Percentiles rank a stretch among this genome's conserved stretches.
phyloP scores from a whole-genome alignment of 352 stramenopile genomes.

The Plasmopara viticola region DNA sequence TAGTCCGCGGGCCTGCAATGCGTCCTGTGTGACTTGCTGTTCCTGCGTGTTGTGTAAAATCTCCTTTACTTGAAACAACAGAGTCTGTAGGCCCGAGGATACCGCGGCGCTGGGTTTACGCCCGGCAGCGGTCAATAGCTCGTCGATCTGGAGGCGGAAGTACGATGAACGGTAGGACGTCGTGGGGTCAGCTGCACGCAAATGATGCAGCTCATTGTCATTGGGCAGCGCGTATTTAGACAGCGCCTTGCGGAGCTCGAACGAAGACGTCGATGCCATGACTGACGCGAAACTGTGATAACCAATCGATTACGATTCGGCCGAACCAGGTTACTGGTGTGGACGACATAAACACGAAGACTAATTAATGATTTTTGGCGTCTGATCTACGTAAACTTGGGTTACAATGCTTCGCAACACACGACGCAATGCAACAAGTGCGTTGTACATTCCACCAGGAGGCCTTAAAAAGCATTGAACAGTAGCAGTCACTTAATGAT shows the following conservation, averaged over 20 bases:
- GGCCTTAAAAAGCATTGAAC: too few species aligned
- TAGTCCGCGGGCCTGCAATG: conserved; percentile 48
- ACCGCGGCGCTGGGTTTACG: conserved; percentile 44
- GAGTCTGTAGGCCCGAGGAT: conserved; percentile 41
- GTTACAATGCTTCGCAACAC: too few species aligned
- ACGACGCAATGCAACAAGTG: too few species aligned
- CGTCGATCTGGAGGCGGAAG: conserved; percentile 80
- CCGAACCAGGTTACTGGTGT: too few species aligned
- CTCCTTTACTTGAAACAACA: conserved; percentile 82
- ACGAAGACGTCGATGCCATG: conserved; percentile 12
- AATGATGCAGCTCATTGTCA: conserved; percentile 67
- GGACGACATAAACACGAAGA: too few species aligned
- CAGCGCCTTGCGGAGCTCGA: conserved; percentile 60
- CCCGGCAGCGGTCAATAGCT: conserved; percentile 74
- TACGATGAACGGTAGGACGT: conserved; percentile 79
- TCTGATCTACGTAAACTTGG: too few species aligned
- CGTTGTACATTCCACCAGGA: too few species aligned
- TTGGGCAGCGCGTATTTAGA: conserved; percentile 89
- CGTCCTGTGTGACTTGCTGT: conserved; percentile 73
- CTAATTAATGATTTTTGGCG: too few species aligned
- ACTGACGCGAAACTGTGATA: conserved; percentile 3
- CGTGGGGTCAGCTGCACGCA: conserved; percentile 69
- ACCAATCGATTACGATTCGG: conserved; percentile 13
- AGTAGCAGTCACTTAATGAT: too few species aligned
- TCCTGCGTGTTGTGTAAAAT: conserved; percentile 50